Conservation (phyloP, 208 protist genomes). For the Porcisia deanei region DNA sequence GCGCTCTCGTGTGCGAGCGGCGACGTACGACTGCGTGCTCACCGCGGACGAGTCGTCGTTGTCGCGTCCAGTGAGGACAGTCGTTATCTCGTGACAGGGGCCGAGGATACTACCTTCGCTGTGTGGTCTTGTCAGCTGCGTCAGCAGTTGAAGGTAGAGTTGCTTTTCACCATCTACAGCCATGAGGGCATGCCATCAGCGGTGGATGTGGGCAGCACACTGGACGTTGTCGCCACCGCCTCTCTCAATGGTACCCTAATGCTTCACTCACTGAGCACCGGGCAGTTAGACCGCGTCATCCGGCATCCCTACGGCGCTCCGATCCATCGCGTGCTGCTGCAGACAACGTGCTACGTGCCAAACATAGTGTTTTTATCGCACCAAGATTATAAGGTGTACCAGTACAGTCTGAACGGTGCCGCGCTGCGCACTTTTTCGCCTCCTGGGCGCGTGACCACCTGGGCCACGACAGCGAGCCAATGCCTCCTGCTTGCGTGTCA, state of each 20-base stretch:
- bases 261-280: conserved; percentile 72
- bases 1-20: conserved; percentile 38
- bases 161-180: conserved; percentile 81
- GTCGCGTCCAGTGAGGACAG: conserved; percentile 72
- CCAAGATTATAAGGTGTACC: conserved; percentile 75
- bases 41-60: conserved; percentile 73
- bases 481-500: conserved; percentile 65
- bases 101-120: conserved; percentile 91
- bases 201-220: conserved; percentile 59
- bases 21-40: conserved; percentile 70
- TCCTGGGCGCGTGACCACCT: conserved; percentile 69
- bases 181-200: conserved; percentile 87
- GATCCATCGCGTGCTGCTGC: conserved; percentile 83
- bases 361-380: conserved; percentile 78
- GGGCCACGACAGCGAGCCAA: conserved; percentile 67
- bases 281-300: conserved; percentile 67
- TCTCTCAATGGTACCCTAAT: conserved; percentile 83
- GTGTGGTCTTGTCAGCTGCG: conserved; percentile 79
- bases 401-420: conserved; percentile 81
- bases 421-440: conserved; percentile 57
- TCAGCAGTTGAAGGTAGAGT: conserved; percentile 47
- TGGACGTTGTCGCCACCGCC: conserved; percentile 86
- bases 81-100: conserved; percentile 80
- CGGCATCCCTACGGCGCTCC: conserved; percentile 61
- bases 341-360: conserved; percentile 77